Conservation (phyloP, 2,329 filamentous ascomycete genomes). For the Aspergillus sp. region DNA sequence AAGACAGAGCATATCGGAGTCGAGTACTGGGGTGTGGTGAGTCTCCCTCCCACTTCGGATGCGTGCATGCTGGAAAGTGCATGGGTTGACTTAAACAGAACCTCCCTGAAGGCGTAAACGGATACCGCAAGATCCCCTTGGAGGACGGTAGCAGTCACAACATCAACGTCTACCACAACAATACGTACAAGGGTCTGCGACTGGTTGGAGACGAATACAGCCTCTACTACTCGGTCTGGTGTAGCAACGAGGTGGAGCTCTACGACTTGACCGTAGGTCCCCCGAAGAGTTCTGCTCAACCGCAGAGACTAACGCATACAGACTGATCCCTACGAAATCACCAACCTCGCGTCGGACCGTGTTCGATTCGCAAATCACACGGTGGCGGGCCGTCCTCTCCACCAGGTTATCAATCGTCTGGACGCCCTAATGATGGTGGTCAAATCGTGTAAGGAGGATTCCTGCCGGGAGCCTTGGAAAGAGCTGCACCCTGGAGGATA, state of each 20-base stretch:
- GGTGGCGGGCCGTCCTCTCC: constrained; percentile 17
- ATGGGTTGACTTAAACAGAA: constrained; percentile 8
- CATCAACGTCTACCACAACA: constrained; percentile 36
- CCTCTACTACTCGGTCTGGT: constrained; percentile 68
- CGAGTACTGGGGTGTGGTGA: constrained; percentile 54
- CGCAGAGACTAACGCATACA: constrained; percentile 19
- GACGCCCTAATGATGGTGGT: constrained; percentile 59
- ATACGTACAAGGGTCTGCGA: constrained; percentile 63
- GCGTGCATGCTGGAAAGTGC: too few species aligned
- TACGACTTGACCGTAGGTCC: constrained; percentile 56
- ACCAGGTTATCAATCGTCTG: constrained; percentile 49
- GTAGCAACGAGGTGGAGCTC: constrained; percentile 64
- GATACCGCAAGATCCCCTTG: constrained; percentile 16
- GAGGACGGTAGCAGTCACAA: constrained; percentile 1
- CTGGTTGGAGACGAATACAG: constrained; percentile 55
- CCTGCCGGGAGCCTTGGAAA: constrained; percentile 57
- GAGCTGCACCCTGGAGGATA: constrained; percentile 54
- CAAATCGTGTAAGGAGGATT: constrained; percentile 57
- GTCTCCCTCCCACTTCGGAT: constrained; percentile 1
- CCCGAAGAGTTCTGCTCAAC: not conserved
- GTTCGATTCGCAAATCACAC: constrained; percentile 9
- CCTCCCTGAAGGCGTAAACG: constrained; percentile 27
- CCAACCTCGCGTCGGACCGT: constrained; percentile 40
- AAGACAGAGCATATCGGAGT: constrained; percentile 56
- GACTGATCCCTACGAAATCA: constrained; percentile 53